Conservation (phyloP, 2,329 filamentous ascomycete species). For the Fragosphaeria purpurea region DNA sequence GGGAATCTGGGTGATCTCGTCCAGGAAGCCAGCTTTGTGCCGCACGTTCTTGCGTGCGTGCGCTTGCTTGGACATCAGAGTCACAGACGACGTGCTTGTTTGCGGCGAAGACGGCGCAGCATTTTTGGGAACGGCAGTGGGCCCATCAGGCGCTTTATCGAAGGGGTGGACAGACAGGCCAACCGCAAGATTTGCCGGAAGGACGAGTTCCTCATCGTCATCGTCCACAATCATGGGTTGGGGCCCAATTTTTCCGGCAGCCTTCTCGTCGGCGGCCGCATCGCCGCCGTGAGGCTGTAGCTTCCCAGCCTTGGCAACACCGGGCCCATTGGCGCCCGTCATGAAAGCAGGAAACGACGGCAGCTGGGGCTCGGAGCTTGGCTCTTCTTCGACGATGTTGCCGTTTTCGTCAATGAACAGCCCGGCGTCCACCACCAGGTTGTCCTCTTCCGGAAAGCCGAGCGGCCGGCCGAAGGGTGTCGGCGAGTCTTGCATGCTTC, state of each 20-base stretch:
- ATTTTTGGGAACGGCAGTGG: too few species aligned
- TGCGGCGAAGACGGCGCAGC: background rate
- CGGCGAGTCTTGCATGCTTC: slow-evolving; percentile 10
- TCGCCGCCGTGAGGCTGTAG: background rate
- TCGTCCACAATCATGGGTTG: slow-evolving; percentile 8
- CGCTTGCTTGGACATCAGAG: slow-evolving; percentile 1
- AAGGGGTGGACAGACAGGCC: too few species aligned
- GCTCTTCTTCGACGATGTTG: slow-evolving; percentile 13
- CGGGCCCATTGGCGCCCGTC: background rate
- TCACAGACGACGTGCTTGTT: background rate
- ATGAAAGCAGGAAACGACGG: slow-evolving; percentile 5
- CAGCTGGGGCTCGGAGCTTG: slow-evolving; percentile 11
- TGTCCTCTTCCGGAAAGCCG: slow-evolving; percentile 33
- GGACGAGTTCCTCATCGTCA: slow-evolving; percentile 6
- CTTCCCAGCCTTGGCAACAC: too few species aligned
- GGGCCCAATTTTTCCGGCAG: too few species aligned
- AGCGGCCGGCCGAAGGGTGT: slow-evolving; percentile 14
- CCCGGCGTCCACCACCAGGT: slow-evolving; percentile 28
- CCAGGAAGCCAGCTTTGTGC: slow-evolving; percentile 8
- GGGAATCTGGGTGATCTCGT: slow-evolving; percentile 13
- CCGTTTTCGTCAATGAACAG: slow-evolving; percentile 18
- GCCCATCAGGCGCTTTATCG: background rate
- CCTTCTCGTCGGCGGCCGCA: background rate
- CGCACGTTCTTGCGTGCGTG: background rate
- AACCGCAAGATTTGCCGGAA: background rate